phyloP scores from a whole-genome alignment of 495 filamentous ascomycete genomes.

The Chaetomium cochliodes region DNA sequence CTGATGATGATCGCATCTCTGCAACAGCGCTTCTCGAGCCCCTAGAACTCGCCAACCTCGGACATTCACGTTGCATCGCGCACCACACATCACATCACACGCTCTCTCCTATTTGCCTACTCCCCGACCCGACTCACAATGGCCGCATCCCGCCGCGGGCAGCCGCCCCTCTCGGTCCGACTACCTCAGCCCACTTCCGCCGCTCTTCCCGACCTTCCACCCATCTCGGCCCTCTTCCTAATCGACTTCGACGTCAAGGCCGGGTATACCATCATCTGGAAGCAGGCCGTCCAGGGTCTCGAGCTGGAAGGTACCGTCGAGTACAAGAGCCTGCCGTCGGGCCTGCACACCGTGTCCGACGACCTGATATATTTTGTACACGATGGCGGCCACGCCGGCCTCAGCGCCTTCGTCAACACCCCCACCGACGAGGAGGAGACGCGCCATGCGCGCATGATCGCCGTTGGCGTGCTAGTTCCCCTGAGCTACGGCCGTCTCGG shows the following conservation, averaged over 20 bases:
- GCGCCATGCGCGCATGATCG: conserved; percentile 88
- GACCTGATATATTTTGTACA: conserved; percentile 95
- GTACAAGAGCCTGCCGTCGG: conserved; percentile 90
- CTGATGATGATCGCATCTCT: conserved; percentile 1
- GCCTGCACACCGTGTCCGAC: conserved; percentile 81
- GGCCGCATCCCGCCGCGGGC: conserved; percentile 53
- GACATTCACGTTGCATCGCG: not conserved
- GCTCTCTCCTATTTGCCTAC: not conserved
- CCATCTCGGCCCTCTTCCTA: conserved; percentile 78
- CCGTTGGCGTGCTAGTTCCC: conserved; percentile 84
- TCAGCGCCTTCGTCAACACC: conserved; percentile 88
- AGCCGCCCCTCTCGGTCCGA: conserved; percentile 49
- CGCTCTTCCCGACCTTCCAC: conserved; percentile 59
- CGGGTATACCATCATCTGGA: conserved; percentile 86
- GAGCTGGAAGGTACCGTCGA: conserved; percentile 87
- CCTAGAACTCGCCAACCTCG: not conserved
- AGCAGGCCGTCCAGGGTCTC: conserved; percentile 66
- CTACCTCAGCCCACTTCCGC: conserved; percentile 34
- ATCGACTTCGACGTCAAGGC: conserved; percentile 84
- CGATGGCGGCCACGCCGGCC: conserved; percentile 70
- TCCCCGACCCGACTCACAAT: conserved; percentile 33
- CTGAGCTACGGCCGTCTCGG: conserved; percentile 84
- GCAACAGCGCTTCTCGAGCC: not conserved
- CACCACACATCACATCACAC: not conserved
- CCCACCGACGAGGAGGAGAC: conserved; percentile 70